Base-by-base conservation (phyloP, 2,329 filamentous ascomycete species). In the Claviceps lovelessii region DNA sequence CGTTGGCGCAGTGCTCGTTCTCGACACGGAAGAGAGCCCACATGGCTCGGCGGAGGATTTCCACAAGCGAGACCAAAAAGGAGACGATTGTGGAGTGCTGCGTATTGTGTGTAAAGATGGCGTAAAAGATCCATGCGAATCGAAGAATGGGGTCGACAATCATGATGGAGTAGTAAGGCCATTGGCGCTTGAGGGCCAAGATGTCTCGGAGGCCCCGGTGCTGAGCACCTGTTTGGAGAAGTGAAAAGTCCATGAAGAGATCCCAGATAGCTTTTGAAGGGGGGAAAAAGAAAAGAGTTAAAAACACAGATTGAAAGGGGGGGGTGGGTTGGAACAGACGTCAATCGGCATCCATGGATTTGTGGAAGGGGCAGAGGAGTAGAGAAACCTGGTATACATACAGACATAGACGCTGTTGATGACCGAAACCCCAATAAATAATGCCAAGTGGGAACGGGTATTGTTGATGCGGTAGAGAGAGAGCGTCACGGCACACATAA, bases 1-100 rank as follows among this genome's bases (percentile, higher is more conserved):
- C 91, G 62, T 96, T 95, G 54, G 86, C 84, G 70, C 90, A 95
- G 70, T 98, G 93, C 64, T 98, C 93, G 68, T 98, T 98, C 69
- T 98, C 93, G 31, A 98, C 90, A 45, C 93, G 88, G 67, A 98
- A 86, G 4, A 97, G 75, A 0, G 86, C 84, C 93, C 93, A 98
- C 65, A 96, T 81, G 58, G 89, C 90, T 65, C 93, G 76, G 37
- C 93, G 82, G n/a, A 80, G 76, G 28, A 95, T 81, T 67, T 98
- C 93, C 9, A 84, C 80, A 3, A 96, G 72, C 1, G 80, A 78
- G 17, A 96, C 81, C 35, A 86, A 61, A 68, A 97, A 97, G 1
- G 88, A 90, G 5, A 90, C 79, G 2, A 90, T 67, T 3, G 87
- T 86, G 1, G 86, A 91, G 67, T 97, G 90, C 63, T 96, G 90